These are phyloP conservation scores for Draba incana DNA, from an alignment of 345 rosid genomes.

Conservation along the genomic window DNA sequence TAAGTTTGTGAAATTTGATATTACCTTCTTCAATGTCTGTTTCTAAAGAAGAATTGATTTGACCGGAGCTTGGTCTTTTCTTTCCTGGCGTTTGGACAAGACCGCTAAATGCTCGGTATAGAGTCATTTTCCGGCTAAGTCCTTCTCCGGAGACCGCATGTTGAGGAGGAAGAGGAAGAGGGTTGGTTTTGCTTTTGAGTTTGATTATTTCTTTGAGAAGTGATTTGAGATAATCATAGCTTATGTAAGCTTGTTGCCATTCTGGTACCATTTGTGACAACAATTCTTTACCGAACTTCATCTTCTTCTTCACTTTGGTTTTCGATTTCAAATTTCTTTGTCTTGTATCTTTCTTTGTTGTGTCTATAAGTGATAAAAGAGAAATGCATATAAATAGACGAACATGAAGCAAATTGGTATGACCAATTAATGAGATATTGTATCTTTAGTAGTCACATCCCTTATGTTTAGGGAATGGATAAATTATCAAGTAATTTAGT, in stretches of 20 bases:
- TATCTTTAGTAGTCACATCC: no score
- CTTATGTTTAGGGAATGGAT: no score
- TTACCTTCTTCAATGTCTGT: slow-evolving; percentile 44
- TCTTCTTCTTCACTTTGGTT: slow-evolving; percentile 11
- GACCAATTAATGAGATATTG: not conserved
- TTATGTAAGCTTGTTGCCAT: slow-evolving; percentile 73
- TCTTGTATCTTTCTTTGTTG: slow-evolving; percentile 7
- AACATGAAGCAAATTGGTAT: slow-evolving; percentile 9
- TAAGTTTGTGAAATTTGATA: not conserved
- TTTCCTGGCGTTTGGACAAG: slow-evolving; percentile 32
- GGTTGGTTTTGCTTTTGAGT: slow-evolving; percentile 45
- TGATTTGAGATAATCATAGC: slow-evolving; percentile 55
- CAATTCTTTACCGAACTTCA: slow-evolving; percentile 87
- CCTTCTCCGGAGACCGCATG: slow-evolving; percentile 34
- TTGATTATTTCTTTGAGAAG: slow-evolving; percentile 60
- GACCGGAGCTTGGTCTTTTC: slow-evolving; percentile 28
- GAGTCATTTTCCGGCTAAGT: slow-evolving; percentile 41
- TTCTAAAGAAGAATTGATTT: slow-evolving; percentile 10
- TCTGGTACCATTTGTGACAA: slow-evolving; percentile 72
- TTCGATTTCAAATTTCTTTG: not conserved
- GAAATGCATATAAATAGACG: not conserved
- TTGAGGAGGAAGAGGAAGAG: slow-evolving; percentile 29
- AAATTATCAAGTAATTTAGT: no score
- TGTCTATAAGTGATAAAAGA: not conserved
- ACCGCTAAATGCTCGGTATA: slow-evolving; percentile 74